Conservation (phyloP, 2,329 filamentous ascomycete genomes). For the Ascochyta lentis region DNA sequence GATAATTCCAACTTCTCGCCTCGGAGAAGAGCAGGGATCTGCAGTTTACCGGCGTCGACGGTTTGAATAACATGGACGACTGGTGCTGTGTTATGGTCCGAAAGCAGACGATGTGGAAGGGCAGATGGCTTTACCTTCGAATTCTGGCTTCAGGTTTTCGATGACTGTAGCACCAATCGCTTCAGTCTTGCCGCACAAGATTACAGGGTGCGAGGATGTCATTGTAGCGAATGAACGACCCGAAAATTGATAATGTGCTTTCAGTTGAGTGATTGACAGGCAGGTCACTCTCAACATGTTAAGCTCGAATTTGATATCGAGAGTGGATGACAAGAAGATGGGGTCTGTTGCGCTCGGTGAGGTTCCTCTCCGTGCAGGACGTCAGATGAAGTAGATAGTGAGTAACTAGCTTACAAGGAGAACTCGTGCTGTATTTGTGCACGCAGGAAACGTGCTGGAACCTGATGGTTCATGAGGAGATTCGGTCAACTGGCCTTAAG, state of each 20-base stretch:
- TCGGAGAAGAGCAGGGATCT: slow-evolving; percentile 14
- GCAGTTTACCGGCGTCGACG: slow-evolving; percentile 3
- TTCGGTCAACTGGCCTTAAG: too few relatives aligned
- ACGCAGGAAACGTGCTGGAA: background rate
- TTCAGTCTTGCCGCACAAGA: slow-evolving; percentile 17
- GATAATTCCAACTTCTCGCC: background rate
- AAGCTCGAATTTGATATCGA: background rate
- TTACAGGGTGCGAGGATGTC: slow-evolving; percentile 6
- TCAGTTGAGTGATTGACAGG: background rate
- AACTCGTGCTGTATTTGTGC: background rate
- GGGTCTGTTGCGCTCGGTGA: background rate
- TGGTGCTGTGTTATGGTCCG: background rate
- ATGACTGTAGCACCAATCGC: slow-evolving; percentile 12
- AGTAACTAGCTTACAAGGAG: background rate
- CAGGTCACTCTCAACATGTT: background rate
- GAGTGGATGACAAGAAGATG: too few relatives aligned
- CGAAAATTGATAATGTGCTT: background rate
- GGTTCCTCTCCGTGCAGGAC: background rate
- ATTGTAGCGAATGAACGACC: background rate
- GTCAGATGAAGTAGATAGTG: background rate
- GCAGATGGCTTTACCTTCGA: slow-evolving; percentile 4
- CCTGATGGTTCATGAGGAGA: too few relatives aligned
- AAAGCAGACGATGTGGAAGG: background rate
- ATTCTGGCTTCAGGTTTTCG: slow-evolving; percentile 11
- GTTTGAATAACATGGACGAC: slow-evolving; percentile 14